Evolutionary conservation across 116 monocot genomes (phyloP), one percentile per base, ranked within the genome.

Genomic region (Papilionanthe hybrid): DNA sequence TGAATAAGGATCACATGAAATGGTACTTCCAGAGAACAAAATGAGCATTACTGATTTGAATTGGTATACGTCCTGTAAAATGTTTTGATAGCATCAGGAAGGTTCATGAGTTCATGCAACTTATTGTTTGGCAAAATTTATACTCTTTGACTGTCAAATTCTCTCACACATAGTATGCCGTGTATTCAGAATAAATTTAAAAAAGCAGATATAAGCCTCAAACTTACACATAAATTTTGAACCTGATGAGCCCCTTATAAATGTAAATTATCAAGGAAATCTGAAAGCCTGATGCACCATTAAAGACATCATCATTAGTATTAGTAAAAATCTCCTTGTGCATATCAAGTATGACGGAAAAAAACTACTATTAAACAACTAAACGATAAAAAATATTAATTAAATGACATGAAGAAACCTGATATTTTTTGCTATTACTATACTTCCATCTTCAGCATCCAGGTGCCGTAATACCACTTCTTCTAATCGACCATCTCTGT

Each of bases 401-500:
- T 41, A 65, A 7, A 50, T 23, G 72, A 41, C 78, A 55, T 66
- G 32, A 3, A 80, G 28, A 72, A 77, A 97, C 97, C 97, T 94
- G 53, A 92, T 87, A 81, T 94, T 84, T 78, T 92, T 97, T 18
- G 91, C 92, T 79, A 97, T 97, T 79, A 97, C 87, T 75, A 91
- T 91, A 25, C 83, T 89, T 58, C 94, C 97, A 80, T 97, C 97
- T 79, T 94, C 94, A 74, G 94, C 82, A 86, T 86, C 88, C 80
- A 97, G 92, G 85, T 97, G 97, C 18, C 94, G 85, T 50, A 97
- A 77, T 30, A 86, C 87, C 65, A 94, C 94, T 86, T 97, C 88
- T 86, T 97, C 97, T 78, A 97, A 58, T 49, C 88, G 88, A 65
- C 97, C 97, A 87, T 97, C 97, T 76, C 91, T 88, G 57, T 91